Evolutionary conservation across 352 stramenopile genomes (phyloP), one percentile per base, ranked within the genome.

Genomic region (Phytophthora rubi): DNA sequence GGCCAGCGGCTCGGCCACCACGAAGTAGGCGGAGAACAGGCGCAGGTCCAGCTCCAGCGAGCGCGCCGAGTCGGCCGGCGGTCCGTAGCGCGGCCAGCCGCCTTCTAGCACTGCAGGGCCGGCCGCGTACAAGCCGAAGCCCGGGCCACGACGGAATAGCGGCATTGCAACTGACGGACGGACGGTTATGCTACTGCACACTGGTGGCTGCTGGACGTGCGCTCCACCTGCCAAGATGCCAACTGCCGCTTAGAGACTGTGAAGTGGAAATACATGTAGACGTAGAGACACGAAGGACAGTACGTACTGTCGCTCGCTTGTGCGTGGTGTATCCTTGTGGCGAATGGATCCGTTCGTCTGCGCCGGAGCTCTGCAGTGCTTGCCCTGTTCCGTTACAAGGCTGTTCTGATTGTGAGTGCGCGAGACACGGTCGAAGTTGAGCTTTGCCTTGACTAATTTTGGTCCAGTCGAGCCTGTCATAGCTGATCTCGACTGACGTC

Each of bases 21-120:
- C 62, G 58, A 94, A 93, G 72, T 94, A 95, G 66, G 86, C 56
- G 23, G 86, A 89, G 61, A 95, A 95, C 57, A 94, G 77, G 55
- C 83, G 79, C 51, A 82, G 73, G 62, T 95, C 87, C 53, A 90
- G 71, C 37, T 85, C 73, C 63, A 85, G 62, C n/a, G 76, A 71
- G 42, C 45, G 45, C 18, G 72, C 47, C 32, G 62, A 69, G 74
- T 85, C 82, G 56, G 73, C 77, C 10, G 82, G 82, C 18, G 81
- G 82, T 0, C 80, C 83, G 65, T 93, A 89, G 1, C 23, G 23
- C 23, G 23, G 23, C 23, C 23, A 26, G 54, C 64, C 65, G 53
- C 66, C 69, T 67, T 85, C 70, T 45, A 81, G 72, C 26, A 16
- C 54, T 26, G 62, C 49, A 12, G 68, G 55, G 6, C 62, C 53